Percentiles rank a stretch among this genome's conserved stretches.
Evolutionary conservation across 148 eudicot genomes (phyloP).

Genomic region (Fallopia convolvulus): DNA sequence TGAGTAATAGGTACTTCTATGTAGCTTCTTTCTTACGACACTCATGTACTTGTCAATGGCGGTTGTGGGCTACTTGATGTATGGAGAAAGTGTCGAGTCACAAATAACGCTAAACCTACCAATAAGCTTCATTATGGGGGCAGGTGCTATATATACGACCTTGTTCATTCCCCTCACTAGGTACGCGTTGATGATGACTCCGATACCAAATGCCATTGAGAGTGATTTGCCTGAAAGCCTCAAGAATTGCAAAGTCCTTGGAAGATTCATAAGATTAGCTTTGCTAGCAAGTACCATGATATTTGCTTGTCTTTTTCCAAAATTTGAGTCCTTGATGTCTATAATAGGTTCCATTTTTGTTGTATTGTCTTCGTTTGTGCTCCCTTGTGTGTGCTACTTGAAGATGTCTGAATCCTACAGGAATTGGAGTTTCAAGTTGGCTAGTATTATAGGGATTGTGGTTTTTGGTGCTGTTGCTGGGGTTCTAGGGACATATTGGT

Average conservation of each 20-base stretch:
- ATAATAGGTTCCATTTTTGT: not conserved
- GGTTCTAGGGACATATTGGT: not conserved
- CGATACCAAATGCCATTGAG: slow-evolving; percentile 28
- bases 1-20: slow-evolving; percentile 19
- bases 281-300: not conserved
- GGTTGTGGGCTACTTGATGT: slow-evolving; percentile 23
- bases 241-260: no score
- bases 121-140: slow-evolving; percentile 10
- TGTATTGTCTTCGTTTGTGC: not conserved
- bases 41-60: slow-evolving; percentile 19
- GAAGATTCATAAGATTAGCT: not conserved
- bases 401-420: not conserved
- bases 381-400: not conserved
- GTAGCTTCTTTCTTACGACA: slow-evolving; percentile 22
- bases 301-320: not conserved
- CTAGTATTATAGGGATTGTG: not conserved
- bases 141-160: slow-evolving; percentile 33
- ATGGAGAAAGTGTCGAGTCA: slow-evolving; percentile 20
- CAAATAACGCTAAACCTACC: slow-evolving; percentile 29
- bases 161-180: slow-evolving; percentile 30
- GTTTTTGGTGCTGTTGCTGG: not conserved
- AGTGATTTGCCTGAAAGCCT: no score
- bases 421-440: not conserved
- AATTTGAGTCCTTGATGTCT: not conserved
- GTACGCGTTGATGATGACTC: slow-evolving; percentile 28